Evolutionary conservation across 495 filamentous ascomycete genomes (phyloP).

Genomic region (Achaetomiella virescens): DNA sequence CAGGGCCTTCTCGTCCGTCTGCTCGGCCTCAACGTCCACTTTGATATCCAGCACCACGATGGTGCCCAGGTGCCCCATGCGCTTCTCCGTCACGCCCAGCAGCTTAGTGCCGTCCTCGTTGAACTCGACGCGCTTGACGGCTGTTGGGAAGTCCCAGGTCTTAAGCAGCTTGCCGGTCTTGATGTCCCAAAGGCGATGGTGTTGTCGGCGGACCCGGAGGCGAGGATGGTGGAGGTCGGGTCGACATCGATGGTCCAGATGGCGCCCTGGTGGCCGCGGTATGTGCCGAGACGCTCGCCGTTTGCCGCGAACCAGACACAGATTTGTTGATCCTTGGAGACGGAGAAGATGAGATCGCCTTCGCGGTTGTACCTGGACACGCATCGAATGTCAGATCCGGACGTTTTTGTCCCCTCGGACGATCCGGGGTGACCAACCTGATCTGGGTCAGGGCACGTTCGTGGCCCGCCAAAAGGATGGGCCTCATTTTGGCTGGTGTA

Average conservation of each 20-base stretch:
- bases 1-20: slow-evolving; percentile 72
- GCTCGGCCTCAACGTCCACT: slow-evolving; percentile 71
- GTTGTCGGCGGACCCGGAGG: slow-evolving; percentile 94
- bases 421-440: slow-evolving; percentile 53
- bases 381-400: not conserved
- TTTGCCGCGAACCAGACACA: slow-evolving; percentile 93
- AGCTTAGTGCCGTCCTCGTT: slow-evolving; percentile 82
- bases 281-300: slow-evolving; percentile 91
- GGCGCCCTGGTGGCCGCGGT: slow-evolving; percentile 93
- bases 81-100: slow-evolving; percentile 93
- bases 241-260: slow-evolving; percentile 98
- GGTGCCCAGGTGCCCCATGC: slow-evolving; percentile 88
- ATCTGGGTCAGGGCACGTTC: slow-evolving; percentile 98
- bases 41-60: slow-evolving; percentile 86
- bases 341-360: slow-evolving; percentile 95
- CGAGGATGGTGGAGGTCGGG: slow-evolving; percentile 87
- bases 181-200: slow-evolving; percentile 96
- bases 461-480: slow-evolving; percentile 92
- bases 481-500: slow-evolving; percentile 62
- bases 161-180: slow-evolving; percentile 88
- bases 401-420: not conserved
- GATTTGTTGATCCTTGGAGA: slow-evolving; percentile 93
- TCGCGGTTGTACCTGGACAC: slow-evolving; percentile 74
- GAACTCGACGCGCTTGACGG: slow-evolving; percentile 95
- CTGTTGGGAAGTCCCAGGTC: slow-evolving; percentile 93